A percentile compares a stretch with the other conserved stretches of the same genome.
Evolutionary conservation across 2,329 filamentous ascomycete genomes (phyloP).

Genomic region (Fusarium acutatum): DNA sequence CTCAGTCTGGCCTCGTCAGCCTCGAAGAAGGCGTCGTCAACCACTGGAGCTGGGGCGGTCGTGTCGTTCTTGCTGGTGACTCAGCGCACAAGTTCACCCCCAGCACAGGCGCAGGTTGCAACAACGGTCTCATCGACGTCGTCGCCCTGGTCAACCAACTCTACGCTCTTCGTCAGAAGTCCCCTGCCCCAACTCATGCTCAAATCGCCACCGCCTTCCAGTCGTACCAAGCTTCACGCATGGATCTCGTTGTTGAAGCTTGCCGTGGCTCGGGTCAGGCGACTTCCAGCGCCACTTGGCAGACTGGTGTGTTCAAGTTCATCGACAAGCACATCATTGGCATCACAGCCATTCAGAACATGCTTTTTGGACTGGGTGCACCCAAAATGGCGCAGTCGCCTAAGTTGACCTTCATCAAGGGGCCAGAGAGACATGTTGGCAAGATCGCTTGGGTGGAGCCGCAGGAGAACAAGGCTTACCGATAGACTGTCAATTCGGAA

Average conservation of each 20-base stretch:
- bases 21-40: conserved; percentile 50
- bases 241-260: conserved; percentile 9
- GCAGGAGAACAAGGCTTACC: background rate
- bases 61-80: conserved; percentile 49
- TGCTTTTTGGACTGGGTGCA: background rate
- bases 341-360: conserved; percentile 6
- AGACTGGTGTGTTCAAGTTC: conserved; percentile 19
- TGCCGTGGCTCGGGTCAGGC: background rate
- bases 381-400: conserved; percentile 12
- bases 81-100: conserved; percentile 51
- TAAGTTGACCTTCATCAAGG: background rate
- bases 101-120: conserved; percentile 47
- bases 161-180: background rate
- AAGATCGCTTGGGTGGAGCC: background rate
- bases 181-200: background rate
- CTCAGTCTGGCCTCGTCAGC: conserved; percentile 42
- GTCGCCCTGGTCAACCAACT: conserved; percentile 43
- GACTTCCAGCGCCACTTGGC: conserved; percentile 27
- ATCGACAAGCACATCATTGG: conserved; percentile 25
- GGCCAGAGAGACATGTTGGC: background rate
- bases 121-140: conserved; percentile 48
- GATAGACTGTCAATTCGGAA: background rate
- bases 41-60: conserved; percentile 47
- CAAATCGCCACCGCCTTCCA: conserved; percentile 17
- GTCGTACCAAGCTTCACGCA: conserved; percentile 17